Conservation (phyloP, 345 rosid genomes). For the Sisymbrium irio region DNA sequence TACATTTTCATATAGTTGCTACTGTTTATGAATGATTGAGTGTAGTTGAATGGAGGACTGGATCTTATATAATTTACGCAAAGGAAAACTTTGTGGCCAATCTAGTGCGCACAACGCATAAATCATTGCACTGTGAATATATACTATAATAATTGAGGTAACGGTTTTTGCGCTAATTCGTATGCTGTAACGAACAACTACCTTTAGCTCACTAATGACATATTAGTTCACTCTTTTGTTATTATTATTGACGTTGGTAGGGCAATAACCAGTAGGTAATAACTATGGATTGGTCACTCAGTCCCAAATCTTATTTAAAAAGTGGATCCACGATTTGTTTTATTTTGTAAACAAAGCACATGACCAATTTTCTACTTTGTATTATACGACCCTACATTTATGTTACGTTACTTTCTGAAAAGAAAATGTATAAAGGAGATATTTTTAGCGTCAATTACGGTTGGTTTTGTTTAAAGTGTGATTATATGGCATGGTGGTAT, state of each 20-base stretch:
- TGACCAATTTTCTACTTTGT: slow-evolving; percentile 23
- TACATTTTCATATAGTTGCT: not conserved
- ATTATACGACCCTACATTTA: slow-evolving; percentile 27
- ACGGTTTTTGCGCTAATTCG: slow-evolving; percentile 29
- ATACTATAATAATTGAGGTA: not conserved
- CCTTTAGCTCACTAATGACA: slow-evolving; percentile 10
- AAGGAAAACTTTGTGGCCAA: slow-evolving; percentile 9
- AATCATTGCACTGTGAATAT: slow-evolving; percentile 10
- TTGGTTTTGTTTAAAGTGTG: not conserved
- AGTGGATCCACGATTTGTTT: slow-evolving; percentile 20
- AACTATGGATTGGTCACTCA: not conserved
- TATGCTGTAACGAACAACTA: slow-evolving; percentile 29
- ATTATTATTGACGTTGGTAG: slow-evolving; percentile 11
- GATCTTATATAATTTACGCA: not conserved
- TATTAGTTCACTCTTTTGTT: not conserved
- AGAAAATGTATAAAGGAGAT: slow-evolving; percentile 1
- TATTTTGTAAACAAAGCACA: slow-evolving; percentile 25
- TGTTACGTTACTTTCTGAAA: slow-evolving; percentile 21
- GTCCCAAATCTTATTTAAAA: not conserved
- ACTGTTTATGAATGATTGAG: not conserved
- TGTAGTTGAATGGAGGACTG: not conserved
- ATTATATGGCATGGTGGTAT: not conserved
- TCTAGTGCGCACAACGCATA: slow-evolving; percentile 20
- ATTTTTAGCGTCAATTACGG: slow-evolving; percentile 37
- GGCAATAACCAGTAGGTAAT: not conserved